Evolutionary conservation across 176 grass and related monocot species (phyloP), one percentile per base, ranked within the genome.

Genomic region (Puya raimondii): DNA sequence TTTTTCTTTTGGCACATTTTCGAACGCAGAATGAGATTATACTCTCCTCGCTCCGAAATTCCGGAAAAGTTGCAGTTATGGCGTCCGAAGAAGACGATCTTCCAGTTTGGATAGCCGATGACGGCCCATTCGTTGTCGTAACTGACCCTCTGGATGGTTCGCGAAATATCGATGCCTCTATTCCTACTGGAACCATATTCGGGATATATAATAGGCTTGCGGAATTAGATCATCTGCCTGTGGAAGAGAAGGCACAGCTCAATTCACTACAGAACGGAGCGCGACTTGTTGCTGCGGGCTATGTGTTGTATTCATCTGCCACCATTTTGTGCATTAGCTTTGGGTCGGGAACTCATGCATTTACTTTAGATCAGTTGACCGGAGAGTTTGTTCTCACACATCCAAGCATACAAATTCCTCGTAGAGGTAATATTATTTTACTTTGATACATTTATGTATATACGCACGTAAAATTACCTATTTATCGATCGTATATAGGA

Each of bases 171-270:
- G 89, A 90, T 69, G 94, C 81, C 22, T 90, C 94, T n/a, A 93
- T 97, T 64, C 94, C 94, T 15, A 97, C 86, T 33, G 94, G 94
- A 63, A 93, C 94, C 25, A 93, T 99, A 52, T 99, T 99, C 57
- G 89, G 94, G 25, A 79, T 93, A 50, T 99, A 99, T 17, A 80
- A 82, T 18, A 87, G 89, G 63, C 78, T 99, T 49, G 75, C 33
- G 11, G 89, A 99, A 54, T 68, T 93, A 6, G 87, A 99, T 78
- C 84, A 93, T 79, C 81, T 99, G 27, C 89, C 89, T 5, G 64
- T 80, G 8, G 77, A 88, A 71, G 94, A 91, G 63, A 99, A 65
- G 66, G 82, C 89, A 71, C 86, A 90, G 50, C 82, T 88, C 13
- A 99, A 99, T 79, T 84, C 94, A 1, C 77, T 99, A 22, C 89